A percentile compares a stretch with the other conserved stretches of the same genome.
These are phyloP conservation scores for Chytriomyces hyalinus DNA, from an alignment of 192 early-diverging fungal species.

Conservation along the genomic window DNA sequence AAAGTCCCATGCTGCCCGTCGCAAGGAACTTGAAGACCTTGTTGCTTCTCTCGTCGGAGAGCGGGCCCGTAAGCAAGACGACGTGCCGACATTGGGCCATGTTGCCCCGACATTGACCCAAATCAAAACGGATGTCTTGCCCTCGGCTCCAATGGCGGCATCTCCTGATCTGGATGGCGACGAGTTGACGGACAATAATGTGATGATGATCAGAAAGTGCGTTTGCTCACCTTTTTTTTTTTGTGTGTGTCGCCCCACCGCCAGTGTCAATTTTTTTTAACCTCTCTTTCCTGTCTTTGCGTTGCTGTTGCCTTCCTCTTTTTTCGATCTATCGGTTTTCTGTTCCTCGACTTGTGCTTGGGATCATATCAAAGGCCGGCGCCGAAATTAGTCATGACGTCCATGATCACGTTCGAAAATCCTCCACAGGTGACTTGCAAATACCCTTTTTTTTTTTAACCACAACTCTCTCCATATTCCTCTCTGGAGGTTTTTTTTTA, in stretches of 20 bases:
- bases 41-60: constrained; percentile 86
- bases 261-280: neutral
- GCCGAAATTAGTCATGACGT: constrained; percentile 68
- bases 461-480: neutral
- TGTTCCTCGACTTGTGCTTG: neutral
- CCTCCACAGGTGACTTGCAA: constrained; percentile 71
- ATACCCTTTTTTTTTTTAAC: neutral
- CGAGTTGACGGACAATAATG: neutral
- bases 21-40: constrained; percentile 83
- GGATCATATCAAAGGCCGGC: constrained; percentile 46
- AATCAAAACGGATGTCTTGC: neutral
- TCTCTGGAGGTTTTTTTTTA: too few species aligned
- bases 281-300: neutral
- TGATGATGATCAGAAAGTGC: neutral
- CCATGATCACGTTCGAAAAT: constrained; percentile 84
- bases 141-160: neutral
- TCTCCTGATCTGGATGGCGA: constrained; percentile 7
- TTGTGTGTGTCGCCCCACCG: neutral
- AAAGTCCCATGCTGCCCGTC: constrained; percentile 40
- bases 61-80: constrained; percentile 38
- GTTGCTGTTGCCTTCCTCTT: too few species aligned
- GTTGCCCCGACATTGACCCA: constrained; percentile 2
- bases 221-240: neutral
- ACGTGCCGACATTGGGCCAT: neutral
- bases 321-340: neutral